A percentile compares a stretch with the other conserved stretches of the same genome.
Conservation (phyloP, 2,329 filamentous ascomycete species). For the Ramularia collo-cygni region DNA sequence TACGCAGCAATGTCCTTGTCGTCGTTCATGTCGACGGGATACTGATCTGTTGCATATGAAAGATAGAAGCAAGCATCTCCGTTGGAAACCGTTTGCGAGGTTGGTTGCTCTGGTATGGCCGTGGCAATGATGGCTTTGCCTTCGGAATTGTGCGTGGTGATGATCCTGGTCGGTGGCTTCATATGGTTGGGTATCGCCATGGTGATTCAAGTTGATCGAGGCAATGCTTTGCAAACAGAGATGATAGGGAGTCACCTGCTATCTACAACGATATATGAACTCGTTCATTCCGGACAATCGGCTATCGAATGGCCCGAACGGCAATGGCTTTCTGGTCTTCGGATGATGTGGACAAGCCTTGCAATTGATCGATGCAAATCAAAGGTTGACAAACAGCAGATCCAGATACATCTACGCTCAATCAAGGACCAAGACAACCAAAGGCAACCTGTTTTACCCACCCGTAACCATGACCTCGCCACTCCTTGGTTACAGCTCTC, state of each 20-base stretch:
- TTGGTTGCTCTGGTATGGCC: slow-evolving; percentile 17
- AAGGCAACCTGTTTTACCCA: no score
- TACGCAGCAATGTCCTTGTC: slow-evolving; percentile 44
- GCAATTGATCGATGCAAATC: background rate
- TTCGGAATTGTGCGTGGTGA: slow-evolving; percentile 25
- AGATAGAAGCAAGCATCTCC: slow-evolving; percentile 41
- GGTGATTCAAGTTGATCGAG: background rate
- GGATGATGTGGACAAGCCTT: slow-evolving; percentile 10
- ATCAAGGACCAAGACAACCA: no score
- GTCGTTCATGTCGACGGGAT: slow-evolving; percentile 40
- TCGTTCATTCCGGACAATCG: no score
- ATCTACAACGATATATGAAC: no score
- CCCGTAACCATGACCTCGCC: slow-evolving; percentile 18
- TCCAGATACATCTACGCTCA: background rate
- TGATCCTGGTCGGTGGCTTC: slow-evolving; percentile 15
- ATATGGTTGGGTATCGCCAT: slow-evolving; percentile 8
- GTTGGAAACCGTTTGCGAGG: slow-evolving; percentile 28
- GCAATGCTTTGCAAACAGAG: background rate
- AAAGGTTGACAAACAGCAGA: background rate
- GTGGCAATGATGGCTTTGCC: slow-evolving; percentile 26
- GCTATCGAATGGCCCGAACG: no score
- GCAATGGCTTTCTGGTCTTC: no score
- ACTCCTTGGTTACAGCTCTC: slow-evolving; percentile 21
- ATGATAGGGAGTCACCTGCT: no score
- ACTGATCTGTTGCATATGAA: slow-evolving; percentile 43